Base-by-base conservation (phyloP, 306 rosid species). In the Vicia sativa region DNA sequence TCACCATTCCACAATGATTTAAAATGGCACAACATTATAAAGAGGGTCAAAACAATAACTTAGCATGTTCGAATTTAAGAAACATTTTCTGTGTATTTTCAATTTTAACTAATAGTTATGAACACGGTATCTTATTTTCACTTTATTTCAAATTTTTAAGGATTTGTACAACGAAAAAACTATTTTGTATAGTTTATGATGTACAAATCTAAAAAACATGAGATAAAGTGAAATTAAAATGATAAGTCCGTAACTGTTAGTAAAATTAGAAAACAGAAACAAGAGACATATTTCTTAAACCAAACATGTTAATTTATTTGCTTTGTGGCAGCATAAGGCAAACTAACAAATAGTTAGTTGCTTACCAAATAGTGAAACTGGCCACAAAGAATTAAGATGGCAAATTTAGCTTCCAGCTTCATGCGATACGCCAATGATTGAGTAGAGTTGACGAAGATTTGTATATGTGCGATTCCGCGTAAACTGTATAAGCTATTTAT, bases 391-490 rank as follows among this genome's bases (percentile, higher is more conserved):
- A 37, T 7, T 31, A 34, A 45, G 29, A 62, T 48, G 64, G 70
- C 35, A 55, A 39, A 58, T 41, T 67, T 73, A 74, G 73, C 75
- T 67, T 18, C 34, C 61, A 44, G 49, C 70, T 74, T 65, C 61
- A 68, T 13, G 28, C 25, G 56, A 56, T 59, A 79, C 62, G 9
- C 62, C 18, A 4, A 26, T 37, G 77, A 63, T 11, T 10, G 12
- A 71, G 68, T 49, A 62, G 65, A 61, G 19, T 37, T 7, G 58
- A 15, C 57, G 23, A 13, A 44, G 37, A 39, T 14, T 23, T 71
- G 74, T 61, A 59, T 62, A 70, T 55, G 19, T 16, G 48, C 28
- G 62, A 26, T 55, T 43, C 53, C 37, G n/a, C 16, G 62, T 43
- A 62, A 55, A 67, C 74, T 58, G 73, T 53, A 26, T 48, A 50